Evolutionary conservation across 257 asterid genomes (phyloP).

Genomic region (Solanum tacnaense): DNA sequence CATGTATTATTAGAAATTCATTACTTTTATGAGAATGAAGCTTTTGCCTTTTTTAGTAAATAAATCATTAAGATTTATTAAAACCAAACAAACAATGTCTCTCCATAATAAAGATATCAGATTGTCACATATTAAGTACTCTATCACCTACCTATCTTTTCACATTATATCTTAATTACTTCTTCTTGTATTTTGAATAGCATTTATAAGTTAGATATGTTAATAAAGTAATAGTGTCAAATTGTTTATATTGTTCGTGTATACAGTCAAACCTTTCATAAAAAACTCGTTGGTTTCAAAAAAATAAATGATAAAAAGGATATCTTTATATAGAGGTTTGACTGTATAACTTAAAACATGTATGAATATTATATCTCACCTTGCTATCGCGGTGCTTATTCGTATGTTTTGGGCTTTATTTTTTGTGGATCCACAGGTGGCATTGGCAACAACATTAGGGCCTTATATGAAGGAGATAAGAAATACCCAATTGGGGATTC

Average conservation of each 20-base stretch:
- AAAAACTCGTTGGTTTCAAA: background rate
- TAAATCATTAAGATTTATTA: background rate
- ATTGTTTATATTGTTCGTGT: background rate
- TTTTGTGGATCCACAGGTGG: conserved; percentile 13
- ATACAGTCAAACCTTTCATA: background rate
- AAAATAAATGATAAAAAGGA: no score
- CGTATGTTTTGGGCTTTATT: background rate
- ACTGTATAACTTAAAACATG: background rate
- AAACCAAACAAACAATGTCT: background rate
- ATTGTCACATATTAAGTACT: background rate
- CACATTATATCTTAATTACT: background rate
- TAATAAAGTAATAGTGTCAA: background rate
- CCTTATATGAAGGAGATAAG: conserved; percentile 7
- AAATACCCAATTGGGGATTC: conserved; percentile 10
- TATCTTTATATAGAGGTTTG: background rate
- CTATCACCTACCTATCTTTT: background rate
- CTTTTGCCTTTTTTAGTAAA: background rate
- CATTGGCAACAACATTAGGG: conserved; percentile 25
- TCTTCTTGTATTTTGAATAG: background rate
- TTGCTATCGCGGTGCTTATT: background rate
- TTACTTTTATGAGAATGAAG: background rate
- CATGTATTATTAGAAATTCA: background rate
- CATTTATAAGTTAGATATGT: background rate
- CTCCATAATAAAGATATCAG: background rate
- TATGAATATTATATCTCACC: background rate